These are phyloP conservation scores for Phycomyces nitens DNA, from an alignment of 192 early-diverging fungal genomes.

Conservation along the genomic window DNA sequence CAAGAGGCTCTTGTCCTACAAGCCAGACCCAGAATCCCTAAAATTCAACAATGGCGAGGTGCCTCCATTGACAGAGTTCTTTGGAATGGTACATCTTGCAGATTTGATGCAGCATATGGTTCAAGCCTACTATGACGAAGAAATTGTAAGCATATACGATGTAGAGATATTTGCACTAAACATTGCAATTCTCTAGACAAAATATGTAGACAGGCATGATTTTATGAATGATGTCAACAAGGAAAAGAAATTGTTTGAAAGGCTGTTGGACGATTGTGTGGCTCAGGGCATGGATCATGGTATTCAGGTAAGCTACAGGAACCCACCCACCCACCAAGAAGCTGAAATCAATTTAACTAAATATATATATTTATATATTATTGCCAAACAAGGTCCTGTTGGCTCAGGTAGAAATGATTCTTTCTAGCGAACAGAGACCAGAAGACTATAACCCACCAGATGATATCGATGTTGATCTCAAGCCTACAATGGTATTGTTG, in stretches of 20 bases:
- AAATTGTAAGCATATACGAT: slow-evolving; percentile 56
- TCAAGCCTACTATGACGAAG: slow-evolving; percentile 88
- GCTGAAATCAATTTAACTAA: too few species aligned
- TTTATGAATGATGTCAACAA: slow-evolving; percentile 89
- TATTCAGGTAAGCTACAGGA: slow-evolving; percentile 55
- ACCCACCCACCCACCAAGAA: too few species aligned
- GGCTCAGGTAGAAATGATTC: slow-evolving; percentile 78
- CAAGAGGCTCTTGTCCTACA: slow-evolving; percentile 40
- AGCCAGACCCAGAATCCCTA: slow-evolving; percentile 33
- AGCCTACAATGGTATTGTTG: slow-evolving; percentile 74
- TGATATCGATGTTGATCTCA: slow-evolving; percentile 54
- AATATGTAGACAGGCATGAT: slow-evolving; percentile 84
- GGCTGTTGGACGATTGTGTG: slow-evolving; percentile 82
- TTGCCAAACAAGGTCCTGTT: slow-evolving; percentile 83
- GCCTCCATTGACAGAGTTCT: slow-evolving; percentile 75
- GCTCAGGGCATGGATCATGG: slow-evolving; percentile 90
- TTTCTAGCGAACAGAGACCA: slow-evolving; percentile 64
- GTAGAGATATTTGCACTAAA: background rate
- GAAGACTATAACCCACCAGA: slow-evolving; percentile 74
- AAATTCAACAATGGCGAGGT: slow-evolving; percentile 41
- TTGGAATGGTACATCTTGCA: slow-evolving; percentile 91
- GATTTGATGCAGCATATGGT: slow-evolving; percentile 94
- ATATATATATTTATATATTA: slow-evolving; percentile 13
- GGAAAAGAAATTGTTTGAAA: slow-evolving; percentile 89
- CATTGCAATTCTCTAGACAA: slow-evolving; percentile 30